Base-by-base conservation (phyloP, 345 rosid genomes). In the Arabidopsis thaliana region DNA sequence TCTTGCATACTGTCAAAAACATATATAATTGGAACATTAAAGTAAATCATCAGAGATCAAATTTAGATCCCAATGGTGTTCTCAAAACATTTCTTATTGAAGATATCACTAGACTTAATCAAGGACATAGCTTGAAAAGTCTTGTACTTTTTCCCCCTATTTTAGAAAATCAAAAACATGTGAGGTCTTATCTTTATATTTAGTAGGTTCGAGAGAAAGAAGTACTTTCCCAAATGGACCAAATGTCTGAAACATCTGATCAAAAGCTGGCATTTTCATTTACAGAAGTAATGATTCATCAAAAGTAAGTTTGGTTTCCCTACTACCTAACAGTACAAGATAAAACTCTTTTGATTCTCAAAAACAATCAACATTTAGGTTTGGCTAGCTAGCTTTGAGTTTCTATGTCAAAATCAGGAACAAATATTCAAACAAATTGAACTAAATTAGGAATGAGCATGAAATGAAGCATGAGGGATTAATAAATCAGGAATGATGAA, bases 1-100 rank as follows among this genome's bases (percentile, higher is more conserved):
- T 78, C 83, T 74, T 77, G 84, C 86, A 84, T 75, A 83, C 90
- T 86, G 79, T 63, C 62, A 23, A 63, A 71, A 67, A 48, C 60
- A 78, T 16, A 16, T 16, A 16, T 16, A 16, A 16, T 44, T 8
- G 20, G 64, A 48, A 50, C 25, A 49, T 71, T n/a, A 57, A 38
- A 63, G 12, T 9, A 67, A 40, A 6, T 42, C 52, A 78, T 55
- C 52, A 46, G 37, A 64, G 48, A 70, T 46, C 20, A 32, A 25
- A 7, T 12, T 8, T 34, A 34, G 20, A 16, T 16, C 13, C 5
- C 2, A 33, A 33, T 33, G 6, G 13, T 33, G 20, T 16, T 58
- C n/a, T 60, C 11, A 56, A 41, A 8, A 14, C 2, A 12, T 32
- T 50, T 46, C 16, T 6, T 25, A 58, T 23, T 4, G 7, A 67